A percentile compares a stretch with the other conserved stretches of the same genome.
These are phyloP conservation scores for Santalum album DNA, from an alignment of 164 flowering plant genomes.

Conservation along the genomic window DNA sequence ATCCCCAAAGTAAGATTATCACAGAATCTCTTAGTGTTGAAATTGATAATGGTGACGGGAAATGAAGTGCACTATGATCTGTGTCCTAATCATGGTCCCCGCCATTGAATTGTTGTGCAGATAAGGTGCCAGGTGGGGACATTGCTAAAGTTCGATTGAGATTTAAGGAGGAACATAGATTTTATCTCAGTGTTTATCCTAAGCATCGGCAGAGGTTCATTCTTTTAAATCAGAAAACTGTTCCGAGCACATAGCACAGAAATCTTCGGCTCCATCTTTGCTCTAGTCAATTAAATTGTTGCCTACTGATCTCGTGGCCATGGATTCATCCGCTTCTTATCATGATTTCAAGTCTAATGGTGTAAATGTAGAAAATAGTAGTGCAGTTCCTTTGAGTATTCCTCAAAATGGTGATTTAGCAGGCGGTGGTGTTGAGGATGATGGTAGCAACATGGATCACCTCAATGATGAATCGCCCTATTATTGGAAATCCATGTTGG, in stretches of 20 bases:
- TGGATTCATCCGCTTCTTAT: conserved; percentile 20
- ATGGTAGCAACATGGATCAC: conserved; percentile 18
- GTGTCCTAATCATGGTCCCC: conserved; percentile 28
- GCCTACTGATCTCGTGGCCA: conserved; percentile 44
- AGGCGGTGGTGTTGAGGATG: conserved; percentile 10
- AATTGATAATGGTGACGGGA: conserved; percentile 13
- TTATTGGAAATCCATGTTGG: conserved; percentile 17
- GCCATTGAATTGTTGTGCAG: conserved; percentile 17
- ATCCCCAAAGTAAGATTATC: background rate
- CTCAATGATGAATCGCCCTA: conserved; percentile 65
- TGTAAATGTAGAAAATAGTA: conserved; percentile 8
- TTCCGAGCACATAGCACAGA: conserved; percentile 24
- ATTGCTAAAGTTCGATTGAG: conserved; percentile 25
- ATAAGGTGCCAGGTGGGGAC: conserved; percentile 29
- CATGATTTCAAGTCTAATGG: background rate
- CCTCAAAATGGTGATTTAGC: conserved; percentile 21
- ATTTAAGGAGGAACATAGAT: conserved; percentile 16
- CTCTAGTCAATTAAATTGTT: conserved; percentile 43
- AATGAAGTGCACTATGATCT: conserved; percentile 14
- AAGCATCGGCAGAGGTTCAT: conserved; percentile 15
- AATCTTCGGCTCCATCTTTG: conserved; percentile 22
- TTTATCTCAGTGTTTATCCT: conserved; percentile 13
- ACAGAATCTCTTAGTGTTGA: conserved; percentile 1
- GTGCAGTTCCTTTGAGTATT: conserved; percentile 7
- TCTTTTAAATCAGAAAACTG: conserved; percentile 12